Conservation (phyloP, 805 yeast genomes). For the Zygoascus biomembranicola region DNA sequence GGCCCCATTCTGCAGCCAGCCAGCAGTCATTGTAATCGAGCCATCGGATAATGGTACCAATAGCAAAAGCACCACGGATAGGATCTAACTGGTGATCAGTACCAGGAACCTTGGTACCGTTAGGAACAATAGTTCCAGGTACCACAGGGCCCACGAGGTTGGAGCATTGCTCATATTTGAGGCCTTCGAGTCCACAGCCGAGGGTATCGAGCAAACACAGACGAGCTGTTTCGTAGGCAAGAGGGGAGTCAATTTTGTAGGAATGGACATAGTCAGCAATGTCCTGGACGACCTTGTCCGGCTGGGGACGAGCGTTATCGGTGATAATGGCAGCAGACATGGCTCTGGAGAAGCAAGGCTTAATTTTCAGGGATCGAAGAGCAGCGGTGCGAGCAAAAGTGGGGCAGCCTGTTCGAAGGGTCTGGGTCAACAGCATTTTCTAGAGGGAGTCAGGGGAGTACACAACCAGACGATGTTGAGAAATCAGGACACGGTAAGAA, state of each 20-base stretch:
- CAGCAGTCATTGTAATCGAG: conserved; percentile 56
- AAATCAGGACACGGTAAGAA: neutral
- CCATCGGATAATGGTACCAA: conserved; percentile 53
- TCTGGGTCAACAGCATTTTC: neutral
- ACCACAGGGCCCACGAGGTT: conserved; percentile 47
- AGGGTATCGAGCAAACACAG: conserved; percentile 48
- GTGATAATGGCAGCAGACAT: conserved; percentile 20
- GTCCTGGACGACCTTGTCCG: conserved; percentile 41
- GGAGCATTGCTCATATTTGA: conserved; percentile 43
- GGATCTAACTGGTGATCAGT: conserved; percentile 46
- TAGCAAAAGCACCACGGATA: conserved; percentile 48
- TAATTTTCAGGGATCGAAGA: neutral
- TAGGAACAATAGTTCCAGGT: conserved; percentile 46
- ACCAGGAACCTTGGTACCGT: conserved; percentile 49
- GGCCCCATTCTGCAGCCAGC: conserved; percentile 68
- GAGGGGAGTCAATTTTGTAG: conserved; percentile 35
- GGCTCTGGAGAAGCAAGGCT: neutral
- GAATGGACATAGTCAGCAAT: conserved; percentile 45
- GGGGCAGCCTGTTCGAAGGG: neutral
- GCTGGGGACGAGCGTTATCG: conserved; percentile 44
- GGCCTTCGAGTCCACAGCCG: conserved; percentile 54
- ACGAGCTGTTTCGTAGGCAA: conserved; percentile 48
- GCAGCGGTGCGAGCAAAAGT: neutral
- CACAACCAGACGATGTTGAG: neutral
- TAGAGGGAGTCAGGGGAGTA: neutral